Evolutionary conservation across 2,329 filamentous ascomycete species (phyloP).

Genomic region (Pseudogymnoascus verrucosus): DNA sequence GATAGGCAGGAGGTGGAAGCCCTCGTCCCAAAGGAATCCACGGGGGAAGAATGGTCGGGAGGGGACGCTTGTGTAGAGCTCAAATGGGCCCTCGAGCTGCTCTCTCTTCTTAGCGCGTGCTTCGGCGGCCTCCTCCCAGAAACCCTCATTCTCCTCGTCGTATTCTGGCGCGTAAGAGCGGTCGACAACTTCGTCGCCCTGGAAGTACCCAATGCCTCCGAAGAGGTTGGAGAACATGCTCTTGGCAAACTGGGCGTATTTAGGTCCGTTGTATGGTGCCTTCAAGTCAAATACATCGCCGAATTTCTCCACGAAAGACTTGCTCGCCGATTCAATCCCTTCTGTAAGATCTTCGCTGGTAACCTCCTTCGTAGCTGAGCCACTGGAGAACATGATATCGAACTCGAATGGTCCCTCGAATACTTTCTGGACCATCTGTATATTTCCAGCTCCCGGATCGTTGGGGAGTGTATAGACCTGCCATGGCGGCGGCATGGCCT

Average conservation of each 20-base stretch:
- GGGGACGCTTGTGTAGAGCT: slow-evolving; percentile 85
- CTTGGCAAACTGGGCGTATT: slow-evolving; percentile 73
- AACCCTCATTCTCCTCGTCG: slow-evolving; percentile 88
- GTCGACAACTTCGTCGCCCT: slow-evolving; percentile 81
- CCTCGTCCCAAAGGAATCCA: slow-evolving; percentile 97
- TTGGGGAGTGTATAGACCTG: slow-evolving; percentile 76
- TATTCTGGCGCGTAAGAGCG: slow-evolving; percentile 88
- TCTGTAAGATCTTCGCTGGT: slow-evolving; percentile 58
- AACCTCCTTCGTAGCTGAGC: slow-evolving; percentile 49
- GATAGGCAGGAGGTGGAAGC: slow-evolving; percentile 87
- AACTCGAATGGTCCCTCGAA: slow-evolving; percentile 90
- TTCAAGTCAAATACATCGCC: slow-evolving; percentile 62
- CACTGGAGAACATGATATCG: slow-evolving; percentile 82
- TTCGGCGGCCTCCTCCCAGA: slow-evolving; percentile 85
- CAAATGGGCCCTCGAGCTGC: slow-evolving; percentile 69
- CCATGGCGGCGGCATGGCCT: slow-evolving; percentile 71
- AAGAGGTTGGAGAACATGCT: slow-evolving; percentile 91
- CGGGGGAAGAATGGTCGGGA: slow-evolving; percentile 93
- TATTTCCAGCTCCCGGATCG: slow-evolving; percentile 61
- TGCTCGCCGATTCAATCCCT: slow-evolving; percentile 57
- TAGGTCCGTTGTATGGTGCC: slow-evolving; percentile 63
- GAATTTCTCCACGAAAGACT: slow-evolving; percentile 69
- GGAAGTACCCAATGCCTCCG: slow-evolving; percentile 92
- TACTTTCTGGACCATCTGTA: slow-evolving; percentile 83
- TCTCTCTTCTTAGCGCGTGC: slow-evolving; percentile 64